Percentiles rank a stretch among this genome's conserved stretches.
phyloP scores from a whole-genome alignment of 306 rosid species.

The Hippophae tibetana region DNA sequence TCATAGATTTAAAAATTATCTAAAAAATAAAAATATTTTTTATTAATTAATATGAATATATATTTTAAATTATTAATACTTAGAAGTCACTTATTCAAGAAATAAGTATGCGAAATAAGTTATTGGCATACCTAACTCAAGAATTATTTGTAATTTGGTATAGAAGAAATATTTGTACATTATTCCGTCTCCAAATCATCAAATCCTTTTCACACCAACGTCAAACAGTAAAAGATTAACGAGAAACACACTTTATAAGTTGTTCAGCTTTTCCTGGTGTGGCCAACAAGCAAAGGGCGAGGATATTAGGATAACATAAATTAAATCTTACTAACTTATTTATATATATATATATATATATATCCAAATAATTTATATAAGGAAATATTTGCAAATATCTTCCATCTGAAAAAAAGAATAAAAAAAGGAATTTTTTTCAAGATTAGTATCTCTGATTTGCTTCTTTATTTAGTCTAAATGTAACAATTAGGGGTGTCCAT shows the following conservation, averaged over 20 bases:
- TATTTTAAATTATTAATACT: background rate
- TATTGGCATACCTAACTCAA: slow-evolving; percentile 18
- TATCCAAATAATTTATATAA: too few species aligned
- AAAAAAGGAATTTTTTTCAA: too few species aligned
- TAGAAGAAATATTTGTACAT: background rate
- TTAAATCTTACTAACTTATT: background rate
- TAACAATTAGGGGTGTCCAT: too few species aligned
- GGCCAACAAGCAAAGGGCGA: background rate
- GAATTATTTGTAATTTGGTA: slow-evolving; percentile 16
- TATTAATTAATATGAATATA: too few species aligned
- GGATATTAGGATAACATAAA: slow-evolving; percentile 1
- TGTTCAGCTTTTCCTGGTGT: background rate
- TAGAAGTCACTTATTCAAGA: slow-evolving; percentile 21
- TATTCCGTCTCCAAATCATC: background rate
- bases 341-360: too few species aligned
- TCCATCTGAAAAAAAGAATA: too few species aligned
- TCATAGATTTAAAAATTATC: too few species aligned
- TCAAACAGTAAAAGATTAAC: background rate
- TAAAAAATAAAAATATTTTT: too few species aligned
- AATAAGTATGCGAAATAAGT: slow-evolving; percentile 13
- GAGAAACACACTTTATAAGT: background rate
- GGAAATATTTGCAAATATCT: too few species aligned
- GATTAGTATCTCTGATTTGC: too few species aligned
- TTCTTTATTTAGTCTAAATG: too few species aligned
- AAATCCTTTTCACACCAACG: slow-evolving; percentile 16